A percentile compares a stretch with the other conserved stretches of the same genome.
These are phyloP conservation scores for Pythium coloratum DNA, from an alignment of 352 stramenopile species.

Conservation along the genomic window DNA sequence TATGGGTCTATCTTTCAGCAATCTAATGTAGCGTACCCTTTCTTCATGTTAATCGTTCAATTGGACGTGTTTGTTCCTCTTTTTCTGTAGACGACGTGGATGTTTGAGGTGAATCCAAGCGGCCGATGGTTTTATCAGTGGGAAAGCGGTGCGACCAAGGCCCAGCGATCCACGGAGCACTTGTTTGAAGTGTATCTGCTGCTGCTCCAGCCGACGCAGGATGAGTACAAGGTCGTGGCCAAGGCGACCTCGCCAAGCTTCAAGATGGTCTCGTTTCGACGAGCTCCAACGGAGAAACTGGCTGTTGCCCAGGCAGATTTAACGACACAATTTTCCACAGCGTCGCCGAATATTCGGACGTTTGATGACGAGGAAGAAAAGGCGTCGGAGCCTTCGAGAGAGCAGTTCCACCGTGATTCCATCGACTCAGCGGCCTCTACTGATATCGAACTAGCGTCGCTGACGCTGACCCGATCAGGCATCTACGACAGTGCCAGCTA, in stretches of 20 bases:
- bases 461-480: not conserved
- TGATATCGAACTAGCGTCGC: not conserved
- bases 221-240: not conserved
- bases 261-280: constrained; percentile 17
- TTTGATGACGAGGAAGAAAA: not conserved
- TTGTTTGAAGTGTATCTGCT: constrained; percentile 33
- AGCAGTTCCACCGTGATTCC: not conserved
- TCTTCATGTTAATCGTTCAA: too few species aligned
- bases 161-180: constrained; percentile 54
- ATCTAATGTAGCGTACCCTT: too few species aligned
- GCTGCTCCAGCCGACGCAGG: not conserved
- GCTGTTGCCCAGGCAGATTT: not conserved
- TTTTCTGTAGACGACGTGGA: constrained; percentile 3
- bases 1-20: too few species aligned
- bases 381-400: too few species aligned
- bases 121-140: constrained; percentile 71
- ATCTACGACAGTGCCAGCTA: not conserved
- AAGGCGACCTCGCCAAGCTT: not conserved
- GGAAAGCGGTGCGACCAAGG: constrained; percentile 59
- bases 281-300: not conserved
- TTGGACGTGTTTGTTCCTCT: too few species aligned
- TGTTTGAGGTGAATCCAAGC: constrained; percentile 50
- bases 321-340: not conserved
- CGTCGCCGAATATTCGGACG: not conserved
- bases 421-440: constrained; percentile 1